Percentiles rank a stretch among this genome's conserved stretches.
phyloP scores from a whole-genome alignment of 2,329 filamentous ascomycete genomes.

The Colletotrichum sp. region DNA sequence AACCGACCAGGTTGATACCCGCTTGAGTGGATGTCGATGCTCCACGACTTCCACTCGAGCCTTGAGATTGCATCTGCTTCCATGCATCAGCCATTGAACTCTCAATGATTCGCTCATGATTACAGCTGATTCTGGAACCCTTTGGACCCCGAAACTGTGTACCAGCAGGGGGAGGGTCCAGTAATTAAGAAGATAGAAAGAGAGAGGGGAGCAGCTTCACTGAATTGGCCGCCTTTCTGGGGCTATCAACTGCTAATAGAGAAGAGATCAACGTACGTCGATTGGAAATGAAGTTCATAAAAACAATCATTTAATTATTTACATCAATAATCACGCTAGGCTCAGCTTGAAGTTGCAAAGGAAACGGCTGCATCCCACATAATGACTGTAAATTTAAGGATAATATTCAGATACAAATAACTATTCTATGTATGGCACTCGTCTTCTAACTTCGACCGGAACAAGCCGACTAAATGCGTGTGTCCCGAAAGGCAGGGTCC shows the following conservation, averaged over 20 bases:
- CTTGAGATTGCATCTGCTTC: neutral
- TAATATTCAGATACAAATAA: neutral
- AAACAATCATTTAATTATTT: neutral
- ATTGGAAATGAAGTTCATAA: neutral
- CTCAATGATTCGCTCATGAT: neutral
- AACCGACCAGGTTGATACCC: neutral
- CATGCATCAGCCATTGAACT: neutral
- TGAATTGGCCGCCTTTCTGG: neutral
- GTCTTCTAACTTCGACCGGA: neutral
- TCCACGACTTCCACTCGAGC: neutral
- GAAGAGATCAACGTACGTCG: neutral
- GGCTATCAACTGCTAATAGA: neutral
- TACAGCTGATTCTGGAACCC: neutral
- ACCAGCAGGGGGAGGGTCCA: neutral
- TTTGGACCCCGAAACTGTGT: neutral
- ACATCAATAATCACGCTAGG: neutral
- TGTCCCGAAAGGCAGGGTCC: slow-evolving; percentile 5
- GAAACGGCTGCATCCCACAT: neutral
- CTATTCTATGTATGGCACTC: neutral
- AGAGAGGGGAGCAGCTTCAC: neutral
- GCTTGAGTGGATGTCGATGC: neutral
- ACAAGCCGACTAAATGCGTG: slow-evolving; percentile 1
- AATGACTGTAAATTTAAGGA: neutral
- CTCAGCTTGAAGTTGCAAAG: neutral
- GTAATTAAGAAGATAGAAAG: neutral